A percentile compares a stretch with the other conserved stretches of the same genome.
Evolutionary conservation across 176 grass and related monocot genomes (phyloP).

Genomic region (Cymbopogon citratus): DNA sequence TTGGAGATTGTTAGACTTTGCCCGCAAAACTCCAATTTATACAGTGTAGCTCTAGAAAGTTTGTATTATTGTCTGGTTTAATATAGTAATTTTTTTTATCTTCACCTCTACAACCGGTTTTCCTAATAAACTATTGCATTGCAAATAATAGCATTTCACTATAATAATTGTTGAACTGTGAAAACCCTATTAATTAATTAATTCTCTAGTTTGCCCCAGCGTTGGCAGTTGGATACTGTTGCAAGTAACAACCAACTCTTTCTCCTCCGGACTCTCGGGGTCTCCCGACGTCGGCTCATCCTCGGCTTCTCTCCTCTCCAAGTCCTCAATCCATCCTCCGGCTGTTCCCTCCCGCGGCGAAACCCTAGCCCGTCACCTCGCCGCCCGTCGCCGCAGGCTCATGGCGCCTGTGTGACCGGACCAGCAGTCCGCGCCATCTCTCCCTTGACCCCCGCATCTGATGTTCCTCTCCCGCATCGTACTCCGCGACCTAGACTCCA

Average conservation of each 20-base stretch:
- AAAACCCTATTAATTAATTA: background rate
- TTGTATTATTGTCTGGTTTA: too few species aligned
- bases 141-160: background rate
- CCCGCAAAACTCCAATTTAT: too few species aligned
- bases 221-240: background rate
- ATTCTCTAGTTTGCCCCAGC: background rate
- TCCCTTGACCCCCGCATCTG: conserved; percentile 27
- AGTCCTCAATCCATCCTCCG: conserved; percentile 8
- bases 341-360: background rate
- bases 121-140: background rate
- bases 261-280: background rate
- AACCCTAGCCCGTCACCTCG: conserved; percentile 37
- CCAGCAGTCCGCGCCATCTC: background rate
- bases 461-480: conserved; percentile 74
- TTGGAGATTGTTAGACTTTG: too few species aligned
- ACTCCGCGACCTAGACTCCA: conserved; percentile 43
- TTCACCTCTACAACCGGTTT: too few species aligned
- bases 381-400: background rate
- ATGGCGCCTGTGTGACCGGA: conserved; percentile 34
- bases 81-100: too few species aligned
- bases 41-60: too few species aligned
- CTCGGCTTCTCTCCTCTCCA: conserved; percentile 13
- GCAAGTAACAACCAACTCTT: background rate
- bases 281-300: conserved; percentile 9
- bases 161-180: background rate